A percentile compares a stretch with the other conserved stretches of the same genome.
phyloP scores from a whole-genome alignment of 75 land plant genomes.

The Pinus albicaulis region DNA sequence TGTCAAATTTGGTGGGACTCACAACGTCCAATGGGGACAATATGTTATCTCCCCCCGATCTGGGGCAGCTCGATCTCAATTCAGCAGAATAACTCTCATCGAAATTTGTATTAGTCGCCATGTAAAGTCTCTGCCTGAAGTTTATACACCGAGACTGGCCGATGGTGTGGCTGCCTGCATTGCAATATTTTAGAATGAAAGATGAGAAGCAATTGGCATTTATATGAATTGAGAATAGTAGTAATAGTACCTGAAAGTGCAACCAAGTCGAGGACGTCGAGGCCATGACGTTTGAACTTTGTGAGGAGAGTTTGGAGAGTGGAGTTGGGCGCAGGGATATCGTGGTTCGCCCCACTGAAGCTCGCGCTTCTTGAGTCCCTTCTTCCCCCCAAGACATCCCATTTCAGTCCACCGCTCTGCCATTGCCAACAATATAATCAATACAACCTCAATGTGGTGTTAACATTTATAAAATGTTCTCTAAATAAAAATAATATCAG shows the following conservation, averaged over 20 bases:
- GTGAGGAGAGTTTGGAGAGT: conserved; percentile 15
- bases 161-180: conserved; percentile 80
- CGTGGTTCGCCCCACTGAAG: conserved; percentile 15
- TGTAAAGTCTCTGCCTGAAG: conserved; percentile 69
- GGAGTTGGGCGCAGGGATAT: conserved; percentile 38
- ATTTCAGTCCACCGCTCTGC: conserved; percentile 28
- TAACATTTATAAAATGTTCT: too few species aligned
- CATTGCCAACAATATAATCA: too few species aligned
- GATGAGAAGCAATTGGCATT: too few species aligned
- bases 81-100: background rate
- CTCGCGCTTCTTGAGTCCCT: conserved; percentile 35
- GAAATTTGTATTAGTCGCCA: background rate
- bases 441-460: too few species aligned
- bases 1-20: conserved; percentile 48
- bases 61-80: conserved; percentile 44
- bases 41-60: background rate
- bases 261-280: conserved; percentile 63
- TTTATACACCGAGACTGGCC: conserved; percentile 64
- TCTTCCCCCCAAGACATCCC: conserved; percentile 30
- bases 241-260: conserved; percentile 20
- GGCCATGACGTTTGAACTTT: conserved; percentile 42
- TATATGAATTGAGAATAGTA: too few species aligned
- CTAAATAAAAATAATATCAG: too few species aligned
- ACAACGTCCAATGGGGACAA: conserved; percentile 23
- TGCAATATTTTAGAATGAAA: too few species aligned